Evolutionary conservation across 306 rosid species (phyloP), one percentile per base, ranked within the genome.

Genomic region (Myrica gale): DNA sequence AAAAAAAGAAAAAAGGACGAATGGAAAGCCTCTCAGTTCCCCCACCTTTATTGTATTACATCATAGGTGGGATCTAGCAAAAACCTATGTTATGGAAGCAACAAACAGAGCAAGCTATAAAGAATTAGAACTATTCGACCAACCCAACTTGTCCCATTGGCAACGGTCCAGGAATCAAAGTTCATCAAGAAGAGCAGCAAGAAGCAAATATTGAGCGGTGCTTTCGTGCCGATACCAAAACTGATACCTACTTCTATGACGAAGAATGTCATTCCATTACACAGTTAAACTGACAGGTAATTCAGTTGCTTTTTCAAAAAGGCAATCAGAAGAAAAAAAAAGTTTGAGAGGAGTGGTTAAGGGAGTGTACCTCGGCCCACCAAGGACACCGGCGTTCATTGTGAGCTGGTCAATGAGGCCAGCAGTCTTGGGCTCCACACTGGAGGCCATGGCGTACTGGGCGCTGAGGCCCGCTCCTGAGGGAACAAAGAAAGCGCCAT

Each of bases 401-500:
- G 98, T 96, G 76, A 96, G 93, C 52, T 87, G 99, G 43, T 96
- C 91, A 45, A 96, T 91, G 47, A 83, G 85, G 17, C 65, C 93
- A 23, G 89, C 99, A 52, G 98, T 82, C 58, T 92, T 90, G 39
- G 99, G 89, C 56, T 87, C 91, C 19, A 90, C 76, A 41, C 98
- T 92, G 4, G 93, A 75, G 60, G 98, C 98, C 71, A 65, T 79
- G 1, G 88, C 88, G 51, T 92, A 96, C 63, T 86, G 90, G 0
- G 86, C 56, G 81, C 88, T 81, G 2, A 78, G 15, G 1, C 87
- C 98, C 0, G 26, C 90, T 0, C 99, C 99, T 0, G 99, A 96
- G 0, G 99, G 97, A 23, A 96, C 99, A 39, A 96, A 96, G 83
- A 89, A 96, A 0, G 99, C 99, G 7, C 99, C 99, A 76, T 96